A percentile compares a stretch with the other conserved stretches of the same genome.
Conservation (phyloP, 352 stramenopile genomes). For the Globisporangium polare region DNA sequence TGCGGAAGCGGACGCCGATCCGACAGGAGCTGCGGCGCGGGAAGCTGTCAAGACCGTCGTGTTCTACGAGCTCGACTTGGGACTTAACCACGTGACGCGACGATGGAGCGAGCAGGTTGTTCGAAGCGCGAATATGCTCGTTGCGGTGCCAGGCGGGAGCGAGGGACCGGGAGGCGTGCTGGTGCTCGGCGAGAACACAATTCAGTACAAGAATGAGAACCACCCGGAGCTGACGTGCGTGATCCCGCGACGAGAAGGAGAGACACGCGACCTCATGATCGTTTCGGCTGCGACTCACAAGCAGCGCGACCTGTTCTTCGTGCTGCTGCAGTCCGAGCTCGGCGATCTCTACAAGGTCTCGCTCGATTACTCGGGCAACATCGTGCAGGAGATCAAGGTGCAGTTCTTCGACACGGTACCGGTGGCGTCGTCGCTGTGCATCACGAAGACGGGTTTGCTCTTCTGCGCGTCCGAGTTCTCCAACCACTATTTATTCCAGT, state of each 20-base stretch:
- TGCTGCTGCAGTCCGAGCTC: constrained; percentile 96
- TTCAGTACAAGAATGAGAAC: constrained; percentile 97
- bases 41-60: constrained; percentile 93
- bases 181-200: constrained; percentile 94
- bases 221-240: constrained; percentile 73
- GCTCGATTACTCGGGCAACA: constrained; percentile 80
- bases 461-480: constrained; percentile 97
- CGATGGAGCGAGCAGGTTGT: constrained; percentile 90
- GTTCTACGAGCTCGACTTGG: constrained; percentile 99
- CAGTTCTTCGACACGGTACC: constrained; percentile 98
- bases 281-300: constrained; percentile 92
- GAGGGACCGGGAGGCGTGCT: constrained; percentile 92
- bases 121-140: constrained; percentile 92
- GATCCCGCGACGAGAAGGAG: constrained; percentile 76
- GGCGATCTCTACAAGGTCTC: constrained; percentile 99
- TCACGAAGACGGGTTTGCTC: constrained; percentile 97
- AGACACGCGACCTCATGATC: constrained; percentile 89
- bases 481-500: constrained; percentile 98
- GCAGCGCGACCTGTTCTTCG: constrained; percentile 96
- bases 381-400: constrained; percentile 84
- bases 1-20: constrained; percentile 80
- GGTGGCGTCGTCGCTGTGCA: constrained; percentile 91
- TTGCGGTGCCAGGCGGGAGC: constrained; percentile 82
- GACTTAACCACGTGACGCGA: constrained; percentile 98
- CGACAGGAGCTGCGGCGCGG: constrained; percentile 53